These are phyloP conservation scores for Pezicula neosporulosa DNA, from an alignment of 2,329 filamentous ascomycete genomes.

Conservation along the genomic window DNA sequence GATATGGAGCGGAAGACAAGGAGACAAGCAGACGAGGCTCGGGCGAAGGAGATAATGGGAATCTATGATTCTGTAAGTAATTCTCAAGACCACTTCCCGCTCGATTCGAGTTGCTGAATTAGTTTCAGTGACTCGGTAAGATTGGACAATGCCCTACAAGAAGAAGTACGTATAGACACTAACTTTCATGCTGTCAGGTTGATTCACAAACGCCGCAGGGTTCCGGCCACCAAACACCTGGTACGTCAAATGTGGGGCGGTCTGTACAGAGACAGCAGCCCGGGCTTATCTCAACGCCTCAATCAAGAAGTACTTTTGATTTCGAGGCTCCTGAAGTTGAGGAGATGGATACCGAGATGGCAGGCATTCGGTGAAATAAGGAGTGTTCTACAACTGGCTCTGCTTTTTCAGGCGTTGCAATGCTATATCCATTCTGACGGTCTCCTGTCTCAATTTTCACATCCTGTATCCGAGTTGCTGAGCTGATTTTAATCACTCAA, in stretches of 20 bases:
- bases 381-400: too few species aligned
- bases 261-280: conserved; percentile 3
- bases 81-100: not conserved
- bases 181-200: not conserved
- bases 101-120: not conserved
- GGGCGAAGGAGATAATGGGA: conserved; percentile 23
- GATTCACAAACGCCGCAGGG: conserved; percentile 1
- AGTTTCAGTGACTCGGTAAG: conserved; percentile 1
- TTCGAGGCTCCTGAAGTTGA: conserved; percentile 22
- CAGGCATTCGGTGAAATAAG: conserved; percentile 7
- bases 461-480: too few species aligned
- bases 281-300: conserved; percentile 11
- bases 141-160: too few species aligned
- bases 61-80: conserved; percentile 11
- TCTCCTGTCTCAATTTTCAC: too few species aligned
- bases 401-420: not conserved
- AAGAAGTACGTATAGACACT: too few species aligned
- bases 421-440: too few species aligned
- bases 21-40: conserved; percentile 15
- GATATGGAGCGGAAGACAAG: conserved; percentile 20
- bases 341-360: conserved; percentile 22
- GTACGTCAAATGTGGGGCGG: conserved; percentile 13
- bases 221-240: conserved; percentile 12
- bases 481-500: too few species aligned
- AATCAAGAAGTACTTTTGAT: conserved; percentile 12